Conservation (phyloP, 2,329 filamentous ascomycete species). For the Hypoxylon sp. region DNA sequence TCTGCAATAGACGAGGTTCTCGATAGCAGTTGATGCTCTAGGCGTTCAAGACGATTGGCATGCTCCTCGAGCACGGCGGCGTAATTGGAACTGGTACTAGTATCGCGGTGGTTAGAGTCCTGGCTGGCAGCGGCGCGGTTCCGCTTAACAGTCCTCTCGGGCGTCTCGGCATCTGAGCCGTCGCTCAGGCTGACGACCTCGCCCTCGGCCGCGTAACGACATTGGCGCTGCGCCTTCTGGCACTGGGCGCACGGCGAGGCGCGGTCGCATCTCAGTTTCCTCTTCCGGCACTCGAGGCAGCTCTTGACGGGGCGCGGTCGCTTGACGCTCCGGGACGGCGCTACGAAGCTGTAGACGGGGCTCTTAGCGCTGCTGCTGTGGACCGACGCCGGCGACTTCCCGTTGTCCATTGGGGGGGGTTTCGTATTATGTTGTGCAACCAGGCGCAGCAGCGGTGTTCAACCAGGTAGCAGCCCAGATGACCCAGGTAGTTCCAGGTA, state of each 20-base stretch:
- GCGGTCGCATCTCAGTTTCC: slow-evolving; percentile 73
- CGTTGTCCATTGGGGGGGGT: slow-evolving; percentile 41
- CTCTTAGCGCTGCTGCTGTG: slow-evolving; percentile 36
- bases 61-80: slow-evolving; percentile 63
- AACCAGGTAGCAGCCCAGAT: background rate
- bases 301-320: slow-evolving; percentile 53
- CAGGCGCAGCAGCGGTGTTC: slow-evolving; percentile 7
- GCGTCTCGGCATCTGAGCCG: slow-evolving; percentile 59
- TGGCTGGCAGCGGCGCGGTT: slow-evolving; percentile 36
- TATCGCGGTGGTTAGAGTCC: slow-evolving; percentile 45
- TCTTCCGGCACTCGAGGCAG: slow-evolving; percentile 56
- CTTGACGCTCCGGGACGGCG: slow-evolving; percentile 48
- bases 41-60: slow-evolving; percentile 65
- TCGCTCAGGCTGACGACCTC: slow-evolving; percentile 65
- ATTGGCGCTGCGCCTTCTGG: slow-evolving; percentile 68
- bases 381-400: slow-evolving; percentile 40
- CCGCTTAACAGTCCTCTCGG: slow-evolving; percentile 50
- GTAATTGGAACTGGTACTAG: slow-evolving; percentile 38
- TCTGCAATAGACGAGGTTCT: slow-evolving; percentile 56
- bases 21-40: slow-evolving; percentile 66
- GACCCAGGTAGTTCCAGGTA: background rate
- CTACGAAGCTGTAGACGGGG: slow-evolving; percentile 41
- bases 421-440: slow-evolving; percentile 10
- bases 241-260: slow-evolving; percentile 71
- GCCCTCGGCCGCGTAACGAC: slow-evolving; percentile 67